A percentile compares a stretch with the other conserved stretches of the same genome.
These are phyloP conservation scores for Leccinum subgranulosum DNA, from an alignment of 768 basidiomycete genomes.

Conservation along the genomic window DNA sequence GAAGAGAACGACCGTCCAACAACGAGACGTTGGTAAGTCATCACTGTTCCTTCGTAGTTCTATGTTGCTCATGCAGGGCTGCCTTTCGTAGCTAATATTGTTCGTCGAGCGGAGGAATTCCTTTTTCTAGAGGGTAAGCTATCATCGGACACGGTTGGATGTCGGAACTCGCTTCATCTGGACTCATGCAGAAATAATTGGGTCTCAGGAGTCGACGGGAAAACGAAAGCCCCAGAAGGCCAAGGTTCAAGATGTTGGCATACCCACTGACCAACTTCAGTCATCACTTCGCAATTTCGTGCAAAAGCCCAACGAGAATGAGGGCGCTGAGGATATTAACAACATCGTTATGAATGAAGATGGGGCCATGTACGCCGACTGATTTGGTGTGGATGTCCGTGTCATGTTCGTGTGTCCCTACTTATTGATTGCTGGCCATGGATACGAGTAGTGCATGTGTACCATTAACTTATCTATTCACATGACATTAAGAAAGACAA, in stretches of 20 bases:
- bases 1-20: conserved; percentile 70
- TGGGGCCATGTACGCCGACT: conserved; percentile 52
- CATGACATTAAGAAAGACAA: background rate
- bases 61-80: background rate
- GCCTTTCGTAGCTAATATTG: conserved; percentile 49
- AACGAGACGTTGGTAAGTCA: conserved; percentile 71
- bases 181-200: conserved; percentile 50
- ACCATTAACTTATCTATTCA: conserved; percentile 10
- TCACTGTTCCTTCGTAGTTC: background rate
- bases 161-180: background rate
- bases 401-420: background rate
- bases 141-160: background rate
- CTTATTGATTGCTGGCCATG: background rate
- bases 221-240: conserved; percentile 42
- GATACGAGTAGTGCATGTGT: background rate
- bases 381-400: background rate
- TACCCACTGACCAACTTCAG: conserved; percentile 15
- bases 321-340: conserved; percentile 17
- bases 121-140: conserved; percentile 69
- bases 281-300: conserved; percentile 53
- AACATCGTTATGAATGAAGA: conserved; percentile 57
- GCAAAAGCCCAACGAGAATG: conserved; percentile 25
- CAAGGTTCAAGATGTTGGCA: conserved; percentile 10
- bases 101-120: conserved; percentile 70
- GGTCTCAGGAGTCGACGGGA: conserved; percentile 46